Conservation (phyloP, 2,329 filamentous ascomycete species). For the Fusarium sp. region DNA sequence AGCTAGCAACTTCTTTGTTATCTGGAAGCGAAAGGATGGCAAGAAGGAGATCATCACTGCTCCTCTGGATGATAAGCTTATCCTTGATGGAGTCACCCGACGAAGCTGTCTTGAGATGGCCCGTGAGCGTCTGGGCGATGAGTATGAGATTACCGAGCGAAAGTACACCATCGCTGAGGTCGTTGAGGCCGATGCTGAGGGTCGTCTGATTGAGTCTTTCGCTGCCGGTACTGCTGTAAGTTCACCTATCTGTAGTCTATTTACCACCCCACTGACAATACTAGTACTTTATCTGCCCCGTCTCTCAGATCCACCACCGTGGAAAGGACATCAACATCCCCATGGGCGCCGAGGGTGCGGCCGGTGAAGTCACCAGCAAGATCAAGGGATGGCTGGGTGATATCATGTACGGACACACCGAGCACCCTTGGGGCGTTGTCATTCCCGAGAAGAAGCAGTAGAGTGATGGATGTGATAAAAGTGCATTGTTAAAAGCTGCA, state of each 20-base stretch:
- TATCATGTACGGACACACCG: constrained; percentile 79
- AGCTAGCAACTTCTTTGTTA: constrained; percentile 90
- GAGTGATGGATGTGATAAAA: constrained; percentile 14
- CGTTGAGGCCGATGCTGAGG: constrained; percentile 77
- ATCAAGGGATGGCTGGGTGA: constrained; percentile 77
- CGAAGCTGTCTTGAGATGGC: constrained; percentile 82
- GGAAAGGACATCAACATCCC: constrained; percentile 73
- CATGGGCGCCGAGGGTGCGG: constrained; percentile 64
- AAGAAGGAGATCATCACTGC: constrained; percentile 82
- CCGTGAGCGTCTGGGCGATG: constrained; percentile 69
- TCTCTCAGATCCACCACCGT: constrained; percentile 77
- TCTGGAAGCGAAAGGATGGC: constrained; percentile 71
- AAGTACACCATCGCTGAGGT: constrained; percentile 87
- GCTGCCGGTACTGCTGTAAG: constrained; percentile 87
- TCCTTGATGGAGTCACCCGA: constrained; percentile 90
- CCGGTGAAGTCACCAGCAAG: constrained; percentile 69
- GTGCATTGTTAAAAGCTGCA: constrained; percentile 4
- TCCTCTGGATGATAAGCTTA: constrained; percentile 83
- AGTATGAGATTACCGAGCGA: constrained; percentile 81
- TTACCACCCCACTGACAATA: constrained; percentile 32
- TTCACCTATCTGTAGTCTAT: constrained; percentile 39
- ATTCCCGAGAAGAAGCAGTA: constrained; percentile 72
- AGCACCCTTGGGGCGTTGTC: constrained; percentile 78
- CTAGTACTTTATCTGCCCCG: constrained; percentile 78
- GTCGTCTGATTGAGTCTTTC: constrained; percentile 85